Conservation (phyloP, 805 yeast genomes). For the Ogataea nakhonphanomensis region DNA sequence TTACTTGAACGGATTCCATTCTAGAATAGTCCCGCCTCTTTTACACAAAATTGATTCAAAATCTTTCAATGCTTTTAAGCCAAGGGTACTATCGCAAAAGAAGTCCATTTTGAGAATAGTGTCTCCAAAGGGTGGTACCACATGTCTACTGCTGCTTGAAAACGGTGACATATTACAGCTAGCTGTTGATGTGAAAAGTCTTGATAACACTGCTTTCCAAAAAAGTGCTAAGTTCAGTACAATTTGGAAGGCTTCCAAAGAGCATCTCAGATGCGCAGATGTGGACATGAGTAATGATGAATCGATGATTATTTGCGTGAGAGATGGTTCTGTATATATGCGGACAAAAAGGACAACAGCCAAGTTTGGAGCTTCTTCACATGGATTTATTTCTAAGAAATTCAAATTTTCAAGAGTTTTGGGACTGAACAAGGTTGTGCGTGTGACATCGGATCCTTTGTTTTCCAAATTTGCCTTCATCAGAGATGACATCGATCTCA, state of each 20-base stretch:
- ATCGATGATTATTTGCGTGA: constrained; percentile 61
- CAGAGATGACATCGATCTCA: constrained; percentile 56
- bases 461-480: constrained; percentile 67
- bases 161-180: constrained; percentile 57
- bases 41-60: constrained; percentile 35
- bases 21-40: constrained; percentile 40
- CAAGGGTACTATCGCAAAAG: constrained; percentile 44
- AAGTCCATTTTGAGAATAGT: constrained; percentile 33
- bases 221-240: constrained; percentile 43
- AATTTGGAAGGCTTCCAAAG: constrained; percentile 63
- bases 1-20: constrained; percentile 54
- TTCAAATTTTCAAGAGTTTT: constrained; percentile 55
- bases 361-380: constrained; percentile 26
- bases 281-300: constrained; percentile 69
- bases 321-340: constrained; percentile 64
- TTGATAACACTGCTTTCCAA: constrained; percentile 35
- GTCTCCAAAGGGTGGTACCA: constrained; percentile 38
- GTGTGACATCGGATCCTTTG: constrained; percentile 55
- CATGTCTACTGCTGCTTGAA: constrained; percentile 48
- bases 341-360: constrained; percentile 35
- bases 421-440: constrained; percentile 51
- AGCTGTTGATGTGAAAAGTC: constrained; percentile 23
- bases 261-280: constrained; percentile 58
- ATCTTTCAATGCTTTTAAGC: constrained; percentile 53
- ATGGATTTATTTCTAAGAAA: constrained; percentile 24